These are phyloP conservation scores for Hondaea fermentalgiana DNA, from an alignment of 108 stramenopile species.

Conservation along the genomic window DNA sequence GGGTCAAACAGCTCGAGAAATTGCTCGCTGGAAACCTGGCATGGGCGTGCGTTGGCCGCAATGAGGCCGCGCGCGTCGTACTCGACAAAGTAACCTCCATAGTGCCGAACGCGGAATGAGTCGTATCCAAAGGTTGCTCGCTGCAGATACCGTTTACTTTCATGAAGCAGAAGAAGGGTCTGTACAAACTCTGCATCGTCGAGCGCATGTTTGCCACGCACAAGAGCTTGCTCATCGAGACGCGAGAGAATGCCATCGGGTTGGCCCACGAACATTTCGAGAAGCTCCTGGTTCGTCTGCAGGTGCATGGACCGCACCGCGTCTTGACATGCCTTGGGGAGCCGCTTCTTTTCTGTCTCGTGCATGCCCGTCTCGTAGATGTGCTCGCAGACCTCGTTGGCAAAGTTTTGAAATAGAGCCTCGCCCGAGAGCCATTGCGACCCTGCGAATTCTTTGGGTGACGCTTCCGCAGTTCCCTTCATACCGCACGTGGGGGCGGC, in stretches of 20 bases:
- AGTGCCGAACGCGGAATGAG: background rate
- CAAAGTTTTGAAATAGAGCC: background rate
- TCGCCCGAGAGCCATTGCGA: background rate
- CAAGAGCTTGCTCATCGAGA: background rate
- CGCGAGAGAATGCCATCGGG: background rate
- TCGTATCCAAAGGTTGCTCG: slow-evolving; percentile 3
- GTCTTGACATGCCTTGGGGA: background rate
- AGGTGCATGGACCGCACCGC: background rate
- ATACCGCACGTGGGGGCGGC: background rate
- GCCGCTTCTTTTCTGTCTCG: background rate
- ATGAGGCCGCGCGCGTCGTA: background rate
- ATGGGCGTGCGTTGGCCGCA: background rate
- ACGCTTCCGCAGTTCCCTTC: background rate
- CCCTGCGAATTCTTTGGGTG: background rate
- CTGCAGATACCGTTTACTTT: background rate
- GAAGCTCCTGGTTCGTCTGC: background rate
- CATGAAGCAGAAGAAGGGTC: background rate
- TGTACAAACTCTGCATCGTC: background rate
- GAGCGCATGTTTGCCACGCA: background rate
- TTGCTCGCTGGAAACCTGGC: background rate
- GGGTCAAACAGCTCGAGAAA: background rate
- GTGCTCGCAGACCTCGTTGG: slow-evolving; percentile 6
- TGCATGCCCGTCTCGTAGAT: background rate
- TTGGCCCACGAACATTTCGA: background rate
- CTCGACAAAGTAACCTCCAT: background rate